A percentile compares a stretch with the other conserved stretches of the same genome.
phyloP scores from a whole-genome alignment of 306 rosid species.

The Luffa acutangula region DNA sequence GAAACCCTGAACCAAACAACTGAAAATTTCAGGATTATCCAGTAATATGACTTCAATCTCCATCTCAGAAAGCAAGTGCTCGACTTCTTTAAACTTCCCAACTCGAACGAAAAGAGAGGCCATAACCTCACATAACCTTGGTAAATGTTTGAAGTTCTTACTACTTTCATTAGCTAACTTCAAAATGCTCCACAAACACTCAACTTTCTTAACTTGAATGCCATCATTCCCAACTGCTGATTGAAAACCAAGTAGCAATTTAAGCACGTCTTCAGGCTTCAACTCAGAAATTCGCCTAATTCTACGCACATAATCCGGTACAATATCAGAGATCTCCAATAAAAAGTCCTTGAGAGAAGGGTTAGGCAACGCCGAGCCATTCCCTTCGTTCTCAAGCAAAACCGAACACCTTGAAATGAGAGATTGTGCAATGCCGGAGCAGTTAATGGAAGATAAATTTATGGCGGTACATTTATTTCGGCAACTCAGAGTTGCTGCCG shows the following conservation, averaged over 20 bases:
- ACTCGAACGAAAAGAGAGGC: slow-evolving; percentile 49
- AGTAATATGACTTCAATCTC: slow-evolving; percentile 27
- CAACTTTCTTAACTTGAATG: slow-evolving; percentile 39
- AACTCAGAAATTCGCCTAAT: slow-evolving; percentile 39
- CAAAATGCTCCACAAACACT: slow-evolving; percentile 54
- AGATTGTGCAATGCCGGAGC: slow-evolving; percentile 40
- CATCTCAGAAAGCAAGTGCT: slow-evolving; percentile 40
- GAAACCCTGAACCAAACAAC: slow-evolving; percentile 39
- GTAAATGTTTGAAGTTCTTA: slow-evolving; percentile 28
- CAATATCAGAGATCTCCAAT: slow-evolving; percentile 39
- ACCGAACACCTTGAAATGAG: slow-evolving; percentile 25
- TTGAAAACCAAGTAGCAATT: slow-evolving; percentile 42
- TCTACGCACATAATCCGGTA: slow-evolving; percentile 49
- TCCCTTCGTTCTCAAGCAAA: slow-evolving; percentile 14
- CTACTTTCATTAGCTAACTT: slow-evolving; percentile 28
- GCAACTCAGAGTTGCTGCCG: background rate
- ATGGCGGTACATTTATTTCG: slow-evolving; percentile 10
- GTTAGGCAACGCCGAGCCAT: slow-evolving; percentile 22
- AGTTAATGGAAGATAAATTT: slow-evolving; percentile 18
- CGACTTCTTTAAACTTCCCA: slow-evolving; percentile 50
- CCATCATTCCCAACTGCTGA: slow-evolving; percentile 24
- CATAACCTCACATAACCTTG: slow-evolving; percentile 51
- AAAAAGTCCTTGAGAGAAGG: slow-evolving; percentile 41
- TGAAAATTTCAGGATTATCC: slow-evolving; percentile 26
- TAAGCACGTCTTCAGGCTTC: slow-evolving; percentile 45